Conservation (phyloP, 2,329 filamentous ascomycete species). For the Fusarium continuum region DNA sequence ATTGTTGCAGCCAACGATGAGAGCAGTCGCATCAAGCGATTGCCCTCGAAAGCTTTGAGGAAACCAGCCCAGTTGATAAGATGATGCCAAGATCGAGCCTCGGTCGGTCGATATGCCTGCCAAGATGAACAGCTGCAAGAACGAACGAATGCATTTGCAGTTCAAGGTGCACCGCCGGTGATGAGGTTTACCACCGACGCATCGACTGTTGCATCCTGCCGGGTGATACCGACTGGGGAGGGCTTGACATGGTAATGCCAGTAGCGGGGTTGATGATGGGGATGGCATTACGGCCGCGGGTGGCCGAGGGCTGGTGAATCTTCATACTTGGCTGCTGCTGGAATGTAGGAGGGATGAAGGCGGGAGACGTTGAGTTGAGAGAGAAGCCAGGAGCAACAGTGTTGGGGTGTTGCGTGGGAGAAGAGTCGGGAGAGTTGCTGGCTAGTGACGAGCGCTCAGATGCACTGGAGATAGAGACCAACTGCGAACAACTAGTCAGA, state of each 20-base stretch:
- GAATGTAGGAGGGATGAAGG: conserved; percentile 71
- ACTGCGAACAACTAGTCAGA: conserved; percentile 63
- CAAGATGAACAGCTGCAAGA: conserved; percentile 60
- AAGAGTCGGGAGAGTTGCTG: conserved; percentile 91
- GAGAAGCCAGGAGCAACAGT: conserved; percentile 82
- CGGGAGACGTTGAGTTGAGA: conserved; percentile 71
- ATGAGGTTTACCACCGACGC: conserved; percentile 62
- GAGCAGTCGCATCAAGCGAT: conserved; percentile 41
- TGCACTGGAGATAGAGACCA: conserved; percentile 89
- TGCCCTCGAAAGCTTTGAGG: conserved; percentile 45
- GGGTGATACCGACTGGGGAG: conserved; percentile 76
- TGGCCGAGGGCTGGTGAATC: conserved; percentile 89
- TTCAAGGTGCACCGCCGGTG: conserved; percentile 49
- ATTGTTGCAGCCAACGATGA: conserved; percentile 46
- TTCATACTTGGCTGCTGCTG: conserved; percentile 77
- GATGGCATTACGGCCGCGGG: conserved; percentile 92
- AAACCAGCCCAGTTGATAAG: conserved; percentile 52
- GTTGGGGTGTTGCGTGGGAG: conserved; percentile 87
- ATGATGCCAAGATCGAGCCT: conserved; percentile 53
- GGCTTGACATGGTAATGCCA: conserved; percentile 87
- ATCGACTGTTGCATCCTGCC: conserved; percentile 67
- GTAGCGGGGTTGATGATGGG: conserved; percentile 97
- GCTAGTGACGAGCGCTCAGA: conserved; percentile 96
- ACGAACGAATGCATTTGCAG: conserved; percentile 52
- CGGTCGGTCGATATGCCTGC: conserved; percentile 55